These are phyloP conservation scores for Phytophthora chlamydospora DNA, from an alignment of 352 stramenopile genomes.

Conservation along the genomic window DNA sequence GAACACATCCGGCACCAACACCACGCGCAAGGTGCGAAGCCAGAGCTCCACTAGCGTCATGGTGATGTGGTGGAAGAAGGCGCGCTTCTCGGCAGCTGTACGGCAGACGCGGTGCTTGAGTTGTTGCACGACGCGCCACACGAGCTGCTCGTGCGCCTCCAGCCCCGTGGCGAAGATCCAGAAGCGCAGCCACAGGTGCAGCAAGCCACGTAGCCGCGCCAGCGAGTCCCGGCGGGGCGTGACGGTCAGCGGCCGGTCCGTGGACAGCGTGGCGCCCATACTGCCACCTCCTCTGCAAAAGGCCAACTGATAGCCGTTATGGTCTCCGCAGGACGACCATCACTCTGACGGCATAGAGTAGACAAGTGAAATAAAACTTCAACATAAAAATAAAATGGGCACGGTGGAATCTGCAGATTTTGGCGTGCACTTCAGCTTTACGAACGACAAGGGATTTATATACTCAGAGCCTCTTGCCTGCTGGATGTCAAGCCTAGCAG, in stretches of 20 bases:
- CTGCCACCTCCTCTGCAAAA: conserved; percentile 6
- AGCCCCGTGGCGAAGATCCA: conserved; percentile 83
- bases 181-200: conserved; percentile 72
- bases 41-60: conserved; percentile 80
- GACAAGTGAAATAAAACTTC: conserved; percentile 18
- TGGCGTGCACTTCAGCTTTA: no score
- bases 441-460: no score
- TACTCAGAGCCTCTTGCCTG: neutral
- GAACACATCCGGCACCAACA: conserved; percentile 84
- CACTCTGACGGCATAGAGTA: conserved; percentile 27
- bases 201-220: conserved; percentile 26
- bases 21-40: conserved; percentile 66
- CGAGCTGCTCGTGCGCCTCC: conserved; percentile 62
- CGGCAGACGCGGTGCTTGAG: conserved; percentile 58
- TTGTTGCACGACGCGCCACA: conserved; percentile 49
- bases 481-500: conserved; percentile 34
- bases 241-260: conserved; percentile 12
- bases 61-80: conserved; percentile 51
- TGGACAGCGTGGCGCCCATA: conserved; percentile 35
- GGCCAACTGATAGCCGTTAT: conserved; percentile 29
- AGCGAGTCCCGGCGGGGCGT: conserved; percentile 28
- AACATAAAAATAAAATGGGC: neutral
- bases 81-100: conserved; percentile 31
- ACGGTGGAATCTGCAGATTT: conserved; percentile 12
- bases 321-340: conserved; percentile 17